Evolutionary conservation across 768 basidiomycete species (phyloP).

Genomic region (Rhizopogon vesiculosus): DNA sequence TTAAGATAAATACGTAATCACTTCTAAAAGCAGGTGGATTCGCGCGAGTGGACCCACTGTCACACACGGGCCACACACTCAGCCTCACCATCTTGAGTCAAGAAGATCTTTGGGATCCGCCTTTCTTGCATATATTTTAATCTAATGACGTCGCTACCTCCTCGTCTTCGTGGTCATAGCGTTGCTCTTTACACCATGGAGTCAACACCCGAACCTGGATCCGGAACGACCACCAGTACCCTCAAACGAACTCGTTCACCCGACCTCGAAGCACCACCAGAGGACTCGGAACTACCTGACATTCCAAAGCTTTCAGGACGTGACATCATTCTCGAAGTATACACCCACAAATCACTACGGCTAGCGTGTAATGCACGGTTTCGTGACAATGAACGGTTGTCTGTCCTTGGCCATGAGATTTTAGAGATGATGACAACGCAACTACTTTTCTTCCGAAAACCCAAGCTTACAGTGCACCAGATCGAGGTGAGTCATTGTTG

Average conservation of each 20-base stretch:
- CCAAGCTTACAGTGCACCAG: slow-evolving; percentile 42
- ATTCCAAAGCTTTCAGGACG: slow-evolving; percentile 46
- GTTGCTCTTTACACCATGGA: slow-evolving; percentile 29
- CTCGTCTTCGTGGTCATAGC: slow-evolving; percentile 30
- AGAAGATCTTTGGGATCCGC: background rate
- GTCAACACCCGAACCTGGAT: slow-evolving; percentile 21
- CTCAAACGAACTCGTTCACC: slow-evolving; percentile 36
- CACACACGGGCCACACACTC: background rate
- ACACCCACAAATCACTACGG: slow-evolving; percentile 63
- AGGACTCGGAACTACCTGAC: slow-evolving; percentile 28
- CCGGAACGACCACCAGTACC: slow-evolving; percentile 17
- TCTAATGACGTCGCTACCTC: slow-evolving; percentile 28
- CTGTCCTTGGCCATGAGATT: slow-evolving; percentile 43
- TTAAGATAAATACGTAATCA: background rate
- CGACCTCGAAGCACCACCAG: slow-evolving; percentile 14
- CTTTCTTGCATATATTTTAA: background rate
- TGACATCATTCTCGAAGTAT: slow-evolving; percentile 58
- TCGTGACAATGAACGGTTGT: slow-evolving; percentile 54
- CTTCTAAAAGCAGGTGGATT: background rate
- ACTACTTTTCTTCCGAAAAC: slow-evolving; percentile 45
- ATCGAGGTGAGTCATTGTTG: slow-evolving; percentile 44
- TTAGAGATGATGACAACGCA: slow-evolving; percentile 44
- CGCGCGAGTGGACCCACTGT: background rate
- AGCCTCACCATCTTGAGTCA: background rate
- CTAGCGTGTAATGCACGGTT: slow-evolving; percentile 36